phyloP scores from a whole-genome alignment of 116 monocot species.

The Trichopus zeylanicus region DNA sequence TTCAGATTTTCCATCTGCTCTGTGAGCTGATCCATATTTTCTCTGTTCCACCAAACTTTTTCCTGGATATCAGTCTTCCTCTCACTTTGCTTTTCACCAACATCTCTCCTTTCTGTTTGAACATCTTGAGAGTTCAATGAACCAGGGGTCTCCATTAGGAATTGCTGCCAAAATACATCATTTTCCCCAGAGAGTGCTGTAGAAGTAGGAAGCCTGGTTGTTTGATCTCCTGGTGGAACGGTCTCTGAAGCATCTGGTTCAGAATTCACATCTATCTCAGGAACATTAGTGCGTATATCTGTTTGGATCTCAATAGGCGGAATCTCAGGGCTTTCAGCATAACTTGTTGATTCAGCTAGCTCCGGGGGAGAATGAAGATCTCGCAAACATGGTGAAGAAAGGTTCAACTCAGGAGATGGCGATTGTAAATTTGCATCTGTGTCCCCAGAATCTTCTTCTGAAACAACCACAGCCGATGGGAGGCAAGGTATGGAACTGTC shows the following conservation, averaged over 20 bases:
- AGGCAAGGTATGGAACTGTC: conserved; percentile 16
- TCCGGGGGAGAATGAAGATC: conserved; percentile 1
- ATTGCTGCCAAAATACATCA: conserved; percentile 87
- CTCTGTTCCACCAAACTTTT: conserved; percentile 44
- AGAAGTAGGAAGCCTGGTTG: conserved; percentile 9
- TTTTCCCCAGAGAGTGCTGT: conserved; percentile 32
- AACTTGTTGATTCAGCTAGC: conserved; percentile 23
- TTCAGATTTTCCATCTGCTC: conserved; percentile 39
- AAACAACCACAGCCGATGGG: conserved; percentile 34
- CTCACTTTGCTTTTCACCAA: conserved; percentile 11
- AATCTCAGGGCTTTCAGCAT: conserved; percentile 20
- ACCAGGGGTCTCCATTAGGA: conserved; percentile 56
- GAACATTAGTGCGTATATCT: not conserved
- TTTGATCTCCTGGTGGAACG: conserved; percentile 22
- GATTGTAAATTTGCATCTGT: conserved; percentile 32
- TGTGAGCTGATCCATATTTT: conserved; percentile 52
- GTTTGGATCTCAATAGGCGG: not conserved
- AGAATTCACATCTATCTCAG: not conserved
- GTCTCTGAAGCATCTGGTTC: conserved; percentile 23
- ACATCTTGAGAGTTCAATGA: conserved; percentile 24
- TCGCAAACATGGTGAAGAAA: conserved; percentile 23
- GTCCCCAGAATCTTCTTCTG: conserved; percentile 49
- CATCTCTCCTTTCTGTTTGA: not conserved
- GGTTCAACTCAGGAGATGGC: conserved; percentile 11
- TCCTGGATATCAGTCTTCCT: conserved; percentile 2